These are phyloP conservation scores for Kitagawia praeruptora DNA, from an alignment of 129 eudicot species.

Conservation along the genomic window DNA sequence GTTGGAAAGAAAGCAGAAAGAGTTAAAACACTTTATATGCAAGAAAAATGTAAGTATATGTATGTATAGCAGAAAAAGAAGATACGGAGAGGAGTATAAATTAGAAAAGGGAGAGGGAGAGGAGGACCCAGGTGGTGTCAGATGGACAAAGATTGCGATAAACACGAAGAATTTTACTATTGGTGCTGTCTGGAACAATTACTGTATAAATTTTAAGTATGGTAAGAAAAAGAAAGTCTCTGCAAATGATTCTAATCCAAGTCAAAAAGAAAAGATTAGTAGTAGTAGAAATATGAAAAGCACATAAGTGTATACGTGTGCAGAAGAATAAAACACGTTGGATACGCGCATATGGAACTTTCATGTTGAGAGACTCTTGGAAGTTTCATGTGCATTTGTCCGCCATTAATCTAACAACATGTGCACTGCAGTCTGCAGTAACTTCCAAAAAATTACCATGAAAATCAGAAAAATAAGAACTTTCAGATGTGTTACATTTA, in stretches of 20 bases:
- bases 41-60: neutral
- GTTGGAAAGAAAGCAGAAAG: neutral
- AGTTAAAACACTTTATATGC: neutral
- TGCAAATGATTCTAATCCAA: neutral
- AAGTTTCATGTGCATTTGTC: neutral
- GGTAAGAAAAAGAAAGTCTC: neutral
- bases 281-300: neutral
- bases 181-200: neutral
- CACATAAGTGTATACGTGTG: neutral
- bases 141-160: slow-evolving; percentile 3
- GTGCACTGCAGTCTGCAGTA: neutral
- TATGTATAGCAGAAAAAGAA: neutral
- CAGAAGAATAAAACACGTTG: neutral
- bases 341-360: neutral
- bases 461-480: too few relatives aligned
- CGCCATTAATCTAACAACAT: neutral
- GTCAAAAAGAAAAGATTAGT: neutral
- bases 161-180: neutral
- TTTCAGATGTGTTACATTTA: too few relatives aligned
- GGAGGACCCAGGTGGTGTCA: slow-evolving; percentile 3
- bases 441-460: neutral
- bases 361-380: neutral
- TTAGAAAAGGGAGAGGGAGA: neutral
- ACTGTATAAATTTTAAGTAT: neutral
- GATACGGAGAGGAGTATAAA: neutral